Evolutionary conservation across 768 basidiomycete species (phyloP).

Genomic region (Mycena maculata): DNA sequence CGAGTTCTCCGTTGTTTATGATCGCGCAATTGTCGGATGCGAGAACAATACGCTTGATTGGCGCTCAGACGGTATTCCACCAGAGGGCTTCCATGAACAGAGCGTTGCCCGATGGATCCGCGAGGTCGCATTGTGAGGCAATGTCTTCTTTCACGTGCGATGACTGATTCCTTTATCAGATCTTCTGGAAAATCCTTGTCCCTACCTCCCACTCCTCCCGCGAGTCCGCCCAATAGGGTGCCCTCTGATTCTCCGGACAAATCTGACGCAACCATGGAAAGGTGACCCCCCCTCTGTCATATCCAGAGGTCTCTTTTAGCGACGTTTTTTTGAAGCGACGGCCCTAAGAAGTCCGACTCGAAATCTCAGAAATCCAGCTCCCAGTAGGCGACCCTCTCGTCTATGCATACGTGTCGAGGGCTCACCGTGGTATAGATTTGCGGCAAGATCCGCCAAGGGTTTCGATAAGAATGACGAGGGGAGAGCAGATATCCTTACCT

Average conservation of each 20-base stretch:
- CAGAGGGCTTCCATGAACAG: background rate
- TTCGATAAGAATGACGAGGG: background rate
- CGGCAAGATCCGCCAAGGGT: background rate
- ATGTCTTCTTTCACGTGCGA: background rate
- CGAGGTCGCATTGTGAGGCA: conserved; percentile 4
- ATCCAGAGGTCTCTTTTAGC: background rate
- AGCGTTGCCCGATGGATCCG: conserved; percentile 17
- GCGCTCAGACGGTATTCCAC: conserved; percentile 12
- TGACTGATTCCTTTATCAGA: conserved; percentile 8
- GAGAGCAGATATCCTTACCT: background rate
- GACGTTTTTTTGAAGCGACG: too few relatives aligned
- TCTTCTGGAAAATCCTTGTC: background rate
- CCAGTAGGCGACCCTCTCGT: background rate
- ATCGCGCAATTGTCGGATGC: background rate
- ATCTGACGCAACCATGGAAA: background rate
- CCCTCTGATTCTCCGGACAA: background rate
- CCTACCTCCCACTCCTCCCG: conserved; percentile 9
- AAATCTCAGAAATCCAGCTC: conserved; percentile 2
- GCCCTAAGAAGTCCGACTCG: too few relatives aligned
- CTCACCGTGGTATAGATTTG: conserved; percentile 5
- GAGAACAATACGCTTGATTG: conserved; percentile 23
- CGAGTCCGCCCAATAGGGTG: background rate
- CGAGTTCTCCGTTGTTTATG: background rate
- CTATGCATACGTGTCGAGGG: background rate
- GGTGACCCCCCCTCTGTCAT: background rate